Evolutionary conservation across 1,284 basidiomycete species (phyloP).

Genomic region (Ceratobasidium sp.): DNA sequence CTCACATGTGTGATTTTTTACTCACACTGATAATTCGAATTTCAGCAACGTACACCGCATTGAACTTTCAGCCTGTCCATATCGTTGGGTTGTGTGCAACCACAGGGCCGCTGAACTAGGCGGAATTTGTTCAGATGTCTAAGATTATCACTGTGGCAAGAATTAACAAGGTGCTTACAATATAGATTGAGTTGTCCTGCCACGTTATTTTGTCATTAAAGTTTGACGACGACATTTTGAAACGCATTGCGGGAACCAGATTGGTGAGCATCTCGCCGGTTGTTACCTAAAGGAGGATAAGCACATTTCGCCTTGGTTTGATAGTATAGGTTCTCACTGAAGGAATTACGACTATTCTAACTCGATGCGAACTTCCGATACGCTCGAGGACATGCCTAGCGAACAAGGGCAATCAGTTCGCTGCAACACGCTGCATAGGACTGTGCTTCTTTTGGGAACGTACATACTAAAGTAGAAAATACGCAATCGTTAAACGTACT

Average conservation of each 20-base stretch:
- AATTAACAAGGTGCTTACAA: background rate
- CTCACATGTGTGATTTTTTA: background rate
- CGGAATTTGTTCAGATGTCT: background rate
- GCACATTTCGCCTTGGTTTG: background rate
- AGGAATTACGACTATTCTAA: background rate
- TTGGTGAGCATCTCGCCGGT: background rate
- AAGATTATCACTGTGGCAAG: background rate
- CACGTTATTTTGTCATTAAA: constrained; percentile 10
- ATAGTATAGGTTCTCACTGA: background rate
- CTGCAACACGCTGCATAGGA: background rate
- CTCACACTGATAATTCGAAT: constrained; percentile 11
- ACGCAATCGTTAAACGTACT: background rate
- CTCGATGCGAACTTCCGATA: background rate
- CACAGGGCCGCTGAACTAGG: background rate
- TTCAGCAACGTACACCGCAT: background rate
- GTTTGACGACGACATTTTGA: background rate
- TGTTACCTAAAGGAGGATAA: background rate
- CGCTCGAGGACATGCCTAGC: background rate
- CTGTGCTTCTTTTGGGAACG: background rate
- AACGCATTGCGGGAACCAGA: background rate
- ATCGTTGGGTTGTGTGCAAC: background rate
- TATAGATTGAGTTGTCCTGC: background rate
- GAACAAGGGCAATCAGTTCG: background rate
- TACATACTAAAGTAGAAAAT: background rate
- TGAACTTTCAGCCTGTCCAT: background rate